Conservation (phyloP, 2,329 filamentous ascomycete species). For the Alternaria postmessia region DNA sequence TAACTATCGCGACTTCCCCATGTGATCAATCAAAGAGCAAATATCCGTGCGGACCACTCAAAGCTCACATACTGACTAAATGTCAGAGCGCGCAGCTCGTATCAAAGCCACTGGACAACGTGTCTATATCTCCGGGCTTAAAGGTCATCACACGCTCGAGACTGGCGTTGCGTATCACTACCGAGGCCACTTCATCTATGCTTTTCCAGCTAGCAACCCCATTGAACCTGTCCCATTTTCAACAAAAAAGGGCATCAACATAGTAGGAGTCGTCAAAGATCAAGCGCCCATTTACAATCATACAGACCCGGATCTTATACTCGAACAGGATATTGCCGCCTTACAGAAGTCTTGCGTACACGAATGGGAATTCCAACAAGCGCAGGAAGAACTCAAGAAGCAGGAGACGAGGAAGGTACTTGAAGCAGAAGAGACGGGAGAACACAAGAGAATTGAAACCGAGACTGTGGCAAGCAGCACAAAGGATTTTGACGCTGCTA, state of each 20-base stretch:
- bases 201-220: slow-evolving; percentile 19
- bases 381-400: slow-evolving; percentile 10
- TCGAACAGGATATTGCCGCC: slow-evolving; percentile 24
- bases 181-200: slow-evolving; percentile 43
- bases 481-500: not conserved
- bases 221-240: slow-evolving; percentile 33
- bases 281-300: slow-evolving; percentile 22
- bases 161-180: slow-evolving; percentile 40
- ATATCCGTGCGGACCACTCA: not conserved
- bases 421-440: not conserved
- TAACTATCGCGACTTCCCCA: not conserved
- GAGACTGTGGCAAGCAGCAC: not conserved
- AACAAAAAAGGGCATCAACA: slow-evolving; percentile 27
- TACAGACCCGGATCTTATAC: not conserved
- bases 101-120: slow-evolving; percentile 18
- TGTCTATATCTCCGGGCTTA: slow-evolving; percentile 39
- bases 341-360: slow-evolving; percentile 15
- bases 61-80: slow-evolving; percentile 3
- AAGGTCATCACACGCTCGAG: slow-evolving; percentile 30
- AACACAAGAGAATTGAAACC: not conserved
- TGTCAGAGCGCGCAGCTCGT: slow-evolving; percentile 8
- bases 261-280: slow-evolving; percentile 18
- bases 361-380: slow-evolving; percentile 12
- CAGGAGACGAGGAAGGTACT: not conserved
- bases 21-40: not conserved